phyloP scores from a whole-genome alignment of 768 basidiomycete genomes.

The Trametes cinnabarina region DNA sequence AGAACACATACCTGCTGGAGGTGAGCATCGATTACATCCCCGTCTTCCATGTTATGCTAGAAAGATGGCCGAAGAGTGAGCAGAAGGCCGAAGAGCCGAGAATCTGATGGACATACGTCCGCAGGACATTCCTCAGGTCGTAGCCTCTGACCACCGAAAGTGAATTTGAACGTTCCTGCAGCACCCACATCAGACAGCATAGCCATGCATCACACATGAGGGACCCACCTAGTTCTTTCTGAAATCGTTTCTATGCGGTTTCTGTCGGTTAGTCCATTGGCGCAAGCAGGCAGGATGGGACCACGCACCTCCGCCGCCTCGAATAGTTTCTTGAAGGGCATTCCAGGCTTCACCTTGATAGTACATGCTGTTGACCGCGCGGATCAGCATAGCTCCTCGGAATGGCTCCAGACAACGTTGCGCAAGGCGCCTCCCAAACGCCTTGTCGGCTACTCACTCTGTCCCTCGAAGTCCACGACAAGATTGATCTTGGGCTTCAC shows the following conservation, averaged over 20 bases:
- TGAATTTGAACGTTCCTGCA: slow-evolving; percentile 63
- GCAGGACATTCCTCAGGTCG: slow-evolving; percentile 50
- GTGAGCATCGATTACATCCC: slow-evolving; percentile 59
- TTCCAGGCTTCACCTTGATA: slow-evolving; percentile 64
- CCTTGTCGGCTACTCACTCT: slow-evolving; percentile 38
- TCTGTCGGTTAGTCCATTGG: background rate
- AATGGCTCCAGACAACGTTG: background rate
- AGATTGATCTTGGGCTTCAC: slow-evolving; percentile 72
- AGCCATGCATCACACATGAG: background rate
- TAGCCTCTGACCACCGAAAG: slow-evolving; percentile 53
- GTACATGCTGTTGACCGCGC: slow-evolving; percentile 47
- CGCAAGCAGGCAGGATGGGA: background rate
- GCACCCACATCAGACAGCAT: background rate
- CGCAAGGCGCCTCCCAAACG: background rate
- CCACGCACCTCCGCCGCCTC: slow-evolving; percentile 60
- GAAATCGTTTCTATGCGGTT: slow-evolving; percentile 50
- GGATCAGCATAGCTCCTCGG: background rate
- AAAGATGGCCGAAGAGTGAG: background rate
- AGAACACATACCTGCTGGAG: slow-evolving; percentile 54
- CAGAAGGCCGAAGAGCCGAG: background rate
- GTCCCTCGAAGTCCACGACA: slow-evolving; percentile 53
- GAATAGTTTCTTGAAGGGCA: slow-evolving; percentile 65
- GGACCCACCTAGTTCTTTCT: slow-evolving; percentile 50
- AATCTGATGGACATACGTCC: slow-evolving; percentile 36
- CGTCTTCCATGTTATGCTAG: slow-evolving; percentile 59